phyloP scores from a whole-genome alignment of 2,329 filamentous ascomycete species.

The Diaporthe capsici region DNA sequence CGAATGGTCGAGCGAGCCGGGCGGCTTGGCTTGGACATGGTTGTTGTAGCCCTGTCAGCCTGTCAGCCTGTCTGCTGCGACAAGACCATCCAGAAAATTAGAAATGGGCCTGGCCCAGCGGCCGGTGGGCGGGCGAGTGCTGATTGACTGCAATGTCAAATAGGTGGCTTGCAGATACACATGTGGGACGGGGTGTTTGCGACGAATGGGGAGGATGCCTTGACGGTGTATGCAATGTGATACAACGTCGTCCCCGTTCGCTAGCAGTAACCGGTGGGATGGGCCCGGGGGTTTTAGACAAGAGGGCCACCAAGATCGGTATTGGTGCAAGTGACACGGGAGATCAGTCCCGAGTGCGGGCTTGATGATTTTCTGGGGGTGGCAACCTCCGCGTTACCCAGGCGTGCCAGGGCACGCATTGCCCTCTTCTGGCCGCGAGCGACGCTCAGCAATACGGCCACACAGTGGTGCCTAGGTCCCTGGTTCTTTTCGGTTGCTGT shows the following conservation, averaged over 20 bases:
- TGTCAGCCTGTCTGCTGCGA: conserved; percentile 1
- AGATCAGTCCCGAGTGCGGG: conserved; percentile 16
- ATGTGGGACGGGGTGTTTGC: conserved; percentile 29
- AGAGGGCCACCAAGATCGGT: conserved; percentile 24
- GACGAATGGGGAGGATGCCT: conserved; percentile 35
- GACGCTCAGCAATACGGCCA: neutral
- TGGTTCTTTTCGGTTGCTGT: neutral
- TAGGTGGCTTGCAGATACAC: conserved; percentile 38
- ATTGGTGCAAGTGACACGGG: conserved; percentile 20
- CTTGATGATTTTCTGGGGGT: neutral
- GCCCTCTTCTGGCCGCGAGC: neutral
- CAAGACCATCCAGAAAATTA: neutral
- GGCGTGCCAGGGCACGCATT: neutral
- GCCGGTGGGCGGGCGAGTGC: conserved; percentile 4
- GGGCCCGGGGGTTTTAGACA: conserved; percentile 22
- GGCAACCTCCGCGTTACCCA: conserved; percentile 20
- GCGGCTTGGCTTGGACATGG: conserved; percentile 34
- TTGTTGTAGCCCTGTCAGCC: conserved; percentile 39
- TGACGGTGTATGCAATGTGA: conserved; percentile 26
- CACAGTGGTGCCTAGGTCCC: neutral
- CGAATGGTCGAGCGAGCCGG: neutral
- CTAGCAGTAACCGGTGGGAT: conserved; percentile 35
- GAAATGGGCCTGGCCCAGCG: conserved; percentile 10
- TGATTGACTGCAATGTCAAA: conserved; percentile 35
- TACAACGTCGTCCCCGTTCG: conserved; percentile 26